Percentiles rank a stretch among this genome's conserved stretches.
Evolutionary conservation across 148 eudicot genomes (phyloP).

Genomic region (Camellia granthamiana): DNA sequence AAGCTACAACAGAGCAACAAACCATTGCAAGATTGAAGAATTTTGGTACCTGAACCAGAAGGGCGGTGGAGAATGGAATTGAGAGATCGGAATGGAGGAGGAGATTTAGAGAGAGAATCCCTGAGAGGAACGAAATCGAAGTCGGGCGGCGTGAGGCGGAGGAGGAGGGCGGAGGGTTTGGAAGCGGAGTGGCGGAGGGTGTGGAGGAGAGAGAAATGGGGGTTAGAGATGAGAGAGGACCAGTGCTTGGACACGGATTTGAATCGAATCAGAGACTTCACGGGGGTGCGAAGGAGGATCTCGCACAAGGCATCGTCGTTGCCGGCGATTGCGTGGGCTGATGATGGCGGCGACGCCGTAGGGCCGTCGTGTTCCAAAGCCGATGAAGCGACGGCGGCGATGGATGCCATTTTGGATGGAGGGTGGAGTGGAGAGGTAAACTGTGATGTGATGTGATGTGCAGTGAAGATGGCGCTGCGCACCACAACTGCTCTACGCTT

Average conservation of each 20-base stretch:
- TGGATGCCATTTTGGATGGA: too few species aligned
- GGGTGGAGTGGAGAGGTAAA: too few species aligned
- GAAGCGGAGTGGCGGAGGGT: constrained; percentile 22
- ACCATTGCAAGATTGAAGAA: constrained; percentile 43
- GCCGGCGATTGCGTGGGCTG: constrained; percentile 25
- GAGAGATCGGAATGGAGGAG: constrained; percentile 33
- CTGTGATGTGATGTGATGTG: too few species aligned
- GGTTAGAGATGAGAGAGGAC: constrained; percentile 25
- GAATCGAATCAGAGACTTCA: constrained; percentile 36
- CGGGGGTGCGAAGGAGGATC: constrained; percentile 35
- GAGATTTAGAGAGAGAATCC: neutral
- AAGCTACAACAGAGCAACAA: constrained; percentile 34
- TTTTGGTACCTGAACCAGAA: constrained; percentile 15
- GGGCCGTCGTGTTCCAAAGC: neutral
- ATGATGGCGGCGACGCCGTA: neutral
- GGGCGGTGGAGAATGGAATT: constrained; percentile 10
- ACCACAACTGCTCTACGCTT: too few species aligned
- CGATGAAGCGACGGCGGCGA: neutral
- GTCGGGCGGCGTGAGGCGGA: constrained; percentile 22
- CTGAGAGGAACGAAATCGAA: constrained; percentile 24
- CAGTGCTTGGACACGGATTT: constrained; percentile 38
- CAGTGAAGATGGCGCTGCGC: too few species aligned
- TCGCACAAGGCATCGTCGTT: constrained; percentile 38
- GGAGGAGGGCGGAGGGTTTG: constrained; percentile 35
- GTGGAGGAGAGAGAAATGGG: constrained; percentile 44